Conservation (phyloP, 2,329 filamentous ascomycete genomes). For the Fusarium pseudograminearum region DNA sequence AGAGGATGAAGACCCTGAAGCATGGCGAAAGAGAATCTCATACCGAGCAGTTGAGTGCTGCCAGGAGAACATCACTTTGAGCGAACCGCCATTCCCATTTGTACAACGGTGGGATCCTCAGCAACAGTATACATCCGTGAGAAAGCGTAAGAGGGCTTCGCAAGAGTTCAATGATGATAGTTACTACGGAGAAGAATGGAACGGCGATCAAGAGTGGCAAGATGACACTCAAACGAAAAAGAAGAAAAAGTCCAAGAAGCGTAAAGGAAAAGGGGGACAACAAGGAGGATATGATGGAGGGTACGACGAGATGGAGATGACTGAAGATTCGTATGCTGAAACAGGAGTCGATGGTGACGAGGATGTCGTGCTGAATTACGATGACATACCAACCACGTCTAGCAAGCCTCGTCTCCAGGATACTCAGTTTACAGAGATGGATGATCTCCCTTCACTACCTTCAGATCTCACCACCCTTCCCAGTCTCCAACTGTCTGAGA, state of each 20-base stretch:
- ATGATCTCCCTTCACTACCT: constrained; percentile 74
- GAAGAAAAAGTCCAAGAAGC: constrained; percentile 57
- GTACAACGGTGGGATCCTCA: constrained; percentile 88
- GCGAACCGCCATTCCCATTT: constrained; percentile 88
- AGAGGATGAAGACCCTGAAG: constrained; percentile 62
- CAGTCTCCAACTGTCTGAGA: constrained; percentile 60
- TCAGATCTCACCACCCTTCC: constrained; percentile 67
- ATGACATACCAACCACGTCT: constrained; percentile 46
- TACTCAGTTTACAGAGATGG: constrained; percentile 62
- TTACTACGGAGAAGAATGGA: constrained; percentile 48
- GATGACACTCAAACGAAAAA: constrained; percentile 54
- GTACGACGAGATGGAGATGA: constrained; percentile 21
- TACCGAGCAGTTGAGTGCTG: constrained; percentile 88
- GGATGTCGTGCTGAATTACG: constrained; percentile 57
- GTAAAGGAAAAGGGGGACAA: constrained; percentile 45
- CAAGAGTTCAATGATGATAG: constrained; percentile 50
- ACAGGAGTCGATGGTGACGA: constrained; percentile 32
- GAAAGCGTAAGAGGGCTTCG: constrained; percentile 63
- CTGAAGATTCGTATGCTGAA: constrained; percentile 6
- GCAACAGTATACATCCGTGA: constrained; percentile 63
- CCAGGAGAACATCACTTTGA: constrained; percentile 74
- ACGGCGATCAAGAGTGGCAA: constrained; percentile 47
- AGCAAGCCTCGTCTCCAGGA: constrained; percentile 51
- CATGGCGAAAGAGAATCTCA: constrained; percentile 80
- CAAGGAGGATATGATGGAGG: constrained; percentile 18